phyloP scores from a whole-genome alignment of 176 grass and related monocot species.

The barley (Hordeum vulgare) region DNA sequence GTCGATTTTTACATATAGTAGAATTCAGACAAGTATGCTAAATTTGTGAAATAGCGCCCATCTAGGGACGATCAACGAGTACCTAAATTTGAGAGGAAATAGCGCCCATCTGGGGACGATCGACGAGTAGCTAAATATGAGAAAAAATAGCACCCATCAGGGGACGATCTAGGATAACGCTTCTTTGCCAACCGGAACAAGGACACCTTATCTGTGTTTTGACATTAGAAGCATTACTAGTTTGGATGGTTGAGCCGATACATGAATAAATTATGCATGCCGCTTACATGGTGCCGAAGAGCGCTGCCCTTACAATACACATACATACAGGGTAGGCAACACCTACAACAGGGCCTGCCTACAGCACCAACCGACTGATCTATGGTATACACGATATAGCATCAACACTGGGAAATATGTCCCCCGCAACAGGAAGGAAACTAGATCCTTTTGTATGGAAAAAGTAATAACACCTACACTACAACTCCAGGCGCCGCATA shows the following conservation, averaged over 20 bases:
- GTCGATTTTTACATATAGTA: no score
- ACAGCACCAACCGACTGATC: constrained; percentile 1
- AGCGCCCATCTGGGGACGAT: no score
- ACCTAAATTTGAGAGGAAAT: no score
- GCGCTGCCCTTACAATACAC: constrained; percentile 31
- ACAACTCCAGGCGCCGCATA: constrained; percentile 14
- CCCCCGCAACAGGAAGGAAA: constrained; percentile 5
- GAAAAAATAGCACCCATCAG: no score
- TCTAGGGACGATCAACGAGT: no score
- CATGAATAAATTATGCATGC: neutral
- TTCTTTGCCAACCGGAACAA: no score
- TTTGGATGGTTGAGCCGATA: neutral
- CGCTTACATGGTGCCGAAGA: neutral
- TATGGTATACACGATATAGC: constrained; percentile 37
- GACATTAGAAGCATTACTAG: neutral
- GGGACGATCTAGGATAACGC: no score
- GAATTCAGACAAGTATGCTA: no score
- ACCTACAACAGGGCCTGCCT: constrained; percentile 17
- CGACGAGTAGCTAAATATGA: no score
- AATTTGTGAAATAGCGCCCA: no score
- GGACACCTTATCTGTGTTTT: no score
- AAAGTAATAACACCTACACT: constrained; percentile 38
- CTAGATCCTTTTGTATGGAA: constrained; percentile 25
- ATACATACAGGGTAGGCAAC: constrained; percentile 32
- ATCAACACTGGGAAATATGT: constrained; percentile 13